Base-by-base conservation (phyloP, 2,329 filamentous ascomycete genomes). In the Lasiodiplodia citricola region DNA sequence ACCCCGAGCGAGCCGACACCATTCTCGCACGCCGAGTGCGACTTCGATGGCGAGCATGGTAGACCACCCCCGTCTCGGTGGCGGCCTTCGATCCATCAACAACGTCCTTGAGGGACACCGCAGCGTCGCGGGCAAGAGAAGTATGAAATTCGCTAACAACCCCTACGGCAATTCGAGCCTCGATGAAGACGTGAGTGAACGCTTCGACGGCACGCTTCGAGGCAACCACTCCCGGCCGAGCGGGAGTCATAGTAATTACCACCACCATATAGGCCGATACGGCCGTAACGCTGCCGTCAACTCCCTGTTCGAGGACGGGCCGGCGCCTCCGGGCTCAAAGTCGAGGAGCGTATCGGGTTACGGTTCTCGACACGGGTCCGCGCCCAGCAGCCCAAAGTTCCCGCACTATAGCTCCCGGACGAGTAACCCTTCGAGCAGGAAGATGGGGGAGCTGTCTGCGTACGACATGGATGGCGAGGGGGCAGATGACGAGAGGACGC, bases 131-230 rank as follows among this genome's bases (percentile, higher is more conserved):
- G 88, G 91, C 73, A 97, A 96, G 82, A 94, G 93, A 83, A 96
- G 91, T 80, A 97, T 97, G 93, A 98, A 97, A 76, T 98, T 98
- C 76, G 92, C 92, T 69, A 95, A 93, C 79, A 88, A 87, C 70
- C 89, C 91, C 1, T 93, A 92, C 79, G 90, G 84, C 72, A 89
- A 86, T 71, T 88, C 87, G 71, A 85, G 83, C 70, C 81, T 84
- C 23, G 86, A 90, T 56, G 70, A 74, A 35, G 79, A 81, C 72
- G 70, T 76, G 1, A 75, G 70, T 71, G 81, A 82, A 38, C 75
- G 78, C 56, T 75, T 78, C 60, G 75, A 82, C 71, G 79, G 78
- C 4, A 79, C 79, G 4, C 71, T 79, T 16, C 76, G 79, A 41
- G 72, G 75, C 51, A 81, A 81, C 56, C 83, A 82, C 4, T 79